Evolutionary conservation across 768 basidiomycete species (phyloP), one percentile per base, ranked within the genome.

Genomic region (Pilatotrama ljubarskyi): DNA sequence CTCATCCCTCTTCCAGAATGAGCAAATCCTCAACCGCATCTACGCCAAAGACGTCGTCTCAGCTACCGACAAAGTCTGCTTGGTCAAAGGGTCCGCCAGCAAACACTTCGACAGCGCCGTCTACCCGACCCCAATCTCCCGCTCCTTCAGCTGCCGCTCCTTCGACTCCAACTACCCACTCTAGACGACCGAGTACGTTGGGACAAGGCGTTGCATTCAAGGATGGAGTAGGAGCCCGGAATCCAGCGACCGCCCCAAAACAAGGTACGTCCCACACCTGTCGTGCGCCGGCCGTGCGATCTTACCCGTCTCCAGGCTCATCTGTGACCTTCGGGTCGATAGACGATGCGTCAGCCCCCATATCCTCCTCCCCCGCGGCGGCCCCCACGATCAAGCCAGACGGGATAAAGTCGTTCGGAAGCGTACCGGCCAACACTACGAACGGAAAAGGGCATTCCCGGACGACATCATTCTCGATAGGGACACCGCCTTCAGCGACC

Each of bases 31-130:
- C 90, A 67, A 83, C 87, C 75, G 80, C 84, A 75, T 78, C 88
- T 75, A 79, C 78, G 79, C 74, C 83, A 78, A 88, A 87, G 84
- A 87, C 78, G 80, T 82, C 82, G 76, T 74, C 84, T 78, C 84
- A 80, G 83, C 85, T 87, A 78, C 77, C 88, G 74, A 74, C 81
- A 80, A 84, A 86, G 82, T 93, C 92, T 77, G 93, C 91, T 81
- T 96, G 93, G 93, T 79, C 90, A 77, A 88, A 77, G 82, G 92
- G 93, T 74, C 93, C 93, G 51, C 92, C 93, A 56, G 82, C 83
- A 77, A 81, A 74, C 65, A 77, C 85, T 59, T 75, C 82, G 55
- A 76, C 77, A 59, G 74, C 76, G 50, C 73, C 88, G 58, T 82
- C 87, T 62, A 81, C 88, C 59, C 87, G 90, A 74, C 86, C 91